Evolutionary conservation across 441 rosid genomes (phyloP).

Genomic region (Pelargonium australe): DNA sequence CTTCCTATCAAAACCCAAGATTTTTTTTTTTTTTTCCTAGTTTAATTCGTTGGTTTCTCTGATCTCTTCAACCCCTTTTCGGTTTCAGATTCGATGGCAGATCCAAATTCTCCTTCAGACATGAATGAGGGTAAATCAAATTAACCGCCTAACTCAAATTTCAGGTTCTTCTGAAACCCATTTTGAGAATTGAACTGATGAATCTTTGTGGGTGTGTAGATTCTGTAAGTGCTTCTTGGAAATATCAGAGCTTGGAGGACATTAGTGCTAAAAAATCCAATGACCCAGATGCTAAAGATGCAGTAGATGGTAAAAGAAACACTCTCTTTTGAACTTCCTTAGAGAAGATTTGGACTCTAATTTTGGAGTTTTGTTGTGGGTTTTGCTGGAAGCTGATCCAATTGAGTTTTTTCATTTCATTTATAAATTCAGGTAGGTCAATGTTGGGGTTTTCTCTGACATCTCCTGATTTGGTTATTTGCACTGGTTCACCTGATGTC

Average conservation of each 20-base stretch:
- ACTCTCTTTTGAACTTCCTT: not conserved
- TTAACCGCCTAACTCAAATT: not conserved
- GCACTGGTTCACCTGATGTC: slow-evolving; percentile 66
- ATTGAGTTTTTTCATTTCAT: not conserved
- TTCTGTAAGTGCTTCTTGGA: slow-evolving; percentile 25
- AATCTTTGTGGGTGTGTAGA: not conserved
- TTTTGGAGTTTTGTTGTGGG: not conserved
- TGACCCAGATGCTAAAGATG: slow-evolving; percentile 18
- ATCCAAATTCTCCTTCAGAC: slow-evolving; percentile 30
- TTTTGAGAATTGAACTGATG: slow-evolving; percentile 3
- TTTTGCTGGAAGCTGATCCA: not conserved
- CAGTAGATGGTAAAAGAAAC: slow-evolving; percentile 25
- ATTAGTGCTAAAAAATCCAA: slow-evolving; percentile 7
- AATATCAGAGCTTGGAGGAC: slow-evolving; percentile 22
- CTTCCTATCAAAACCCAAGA: not conserved
- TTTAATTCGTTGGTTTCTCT: not conserved
- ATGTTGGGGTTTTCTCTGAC: slow-evolving; percentile 52
- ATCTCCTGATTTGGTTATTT: slow-evolving; percentile 67
- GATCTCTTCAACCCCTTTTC: not conserved
- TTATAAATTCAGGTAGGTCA: slow-evolving; percentile 36
- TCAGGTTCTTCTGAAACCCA: slow-evolving; percentile 1
- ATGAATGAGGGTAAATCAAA: slow-evolving; percentile 25
- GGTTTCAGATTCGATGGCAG: slow-evolving; percentile 24
- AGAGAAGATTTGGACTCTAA: not conserved
- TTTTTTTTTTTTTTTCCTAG: slow-evolving; percentile 2